Evolutionary conservation across 2,329 filamentous ascomycete genomes (phyloP), one percentile per base, ranked within the genome.

Genomic region (Sporothrix humicola): DNA sequence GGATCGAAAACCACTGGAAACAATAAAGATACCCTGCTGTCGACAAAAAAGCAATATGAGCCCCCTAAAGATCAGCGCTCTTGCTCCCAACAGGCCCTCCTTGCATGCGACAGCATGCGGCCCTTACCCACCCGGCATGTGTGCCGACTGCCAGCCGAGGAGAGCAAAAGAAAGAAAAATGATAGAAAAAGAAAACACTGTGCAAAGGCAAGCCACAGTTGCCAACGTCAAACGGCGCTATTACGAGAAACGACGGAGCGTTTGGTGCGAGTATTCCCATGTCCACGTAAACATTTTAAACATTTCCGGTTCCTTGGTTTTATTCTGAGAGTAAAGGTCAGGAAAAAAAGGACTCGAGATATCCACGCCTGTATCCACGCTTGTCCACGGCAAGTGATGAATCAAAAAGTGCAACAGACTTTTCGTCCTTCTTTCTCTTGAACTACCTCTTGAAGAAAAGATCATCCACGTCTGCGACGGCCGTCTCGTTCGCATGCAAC

Each of bases 61-160:
- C 23, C 58, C 58, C 58, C 58, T 63, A 63, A 63, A 63, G 58
- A 63, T 63, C 58, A 20, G 58, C 58, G 58, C 26, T 63, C 15
- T 12, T 44, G 31, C 20, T 15, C 56, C 58, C 13, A 17, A 9
- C 13, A 44, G 58, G 17, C 58, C 31, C 31, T 44, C 58, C 58
- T 61, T 46, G 61, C 61, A 46, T 65, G 61, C 7, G 46, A 65
- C 61, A 8, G 42, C 20, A 8, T 44, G 37, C 61, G 13, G n/a
- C 15, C 61, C 37, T 9, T 46, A 46, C 42, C n/a, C 37, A 20
- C 31, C 31, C 31, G 31, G 31, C 31, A 37, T 37, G 31, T 37
- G 31, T 37, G 31, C 31, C 31, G 31, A 37, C 31, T 6, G 31
- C 31, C 31, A 37, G 31, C 31, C 31, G 31, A 37, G 31, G 31